A percentile compares a stretch with the other conserved stretches of the same genome.
Evolutionary conservation across 148 eudicot genomes (phyloP).

Genomic region (Arctostaphylos glauca): DNA sequence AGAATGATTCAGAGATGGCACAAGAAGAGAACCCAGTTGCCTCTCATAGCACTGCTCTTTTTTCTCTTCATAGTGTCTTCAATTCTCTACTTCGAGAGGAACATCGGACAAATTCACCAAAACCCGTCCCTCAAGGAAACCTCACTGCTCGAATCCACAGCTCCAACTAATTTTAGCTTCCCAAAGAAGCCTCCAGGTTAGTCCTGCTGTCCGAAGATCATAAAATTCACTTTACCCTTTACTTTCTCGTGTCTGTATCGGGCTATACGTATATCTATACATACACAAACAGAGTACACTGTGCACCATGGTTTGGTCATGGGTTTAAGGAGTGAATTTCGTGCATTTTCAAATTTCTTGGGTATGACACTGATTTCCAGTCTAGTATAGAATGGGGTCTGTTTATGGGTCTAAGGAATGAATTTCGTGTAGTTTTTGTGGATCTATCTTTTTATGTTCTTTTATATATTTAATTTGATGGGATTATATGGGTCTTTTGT

Average conservation of each 20-base stretch:
- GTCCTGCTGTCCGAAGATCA: background rate
- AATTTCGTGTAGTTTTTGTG: constrained; percentile 8
- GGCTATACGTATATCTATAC: background rate
- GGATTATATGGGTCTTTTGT: constrained; percentile 9
- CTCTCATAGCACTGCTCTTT: constrained; percentile 47
- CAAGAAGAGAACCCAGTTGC: constrained; percentile 54
- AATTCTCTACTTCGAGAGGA: constrained; percentile 52
- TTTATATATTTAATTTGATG: constrained; percentile 17
- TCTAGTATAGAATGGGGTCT: background rate
- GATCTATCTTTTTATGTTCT: constrained; percentile 5
- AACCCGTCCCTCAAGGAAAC: constrained; percentile 16
- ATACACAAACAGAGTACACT: background rate
- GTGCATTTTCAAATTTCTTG: background rate
- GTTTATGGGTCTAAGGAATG: background rate
- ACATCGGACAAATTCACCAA: constrained; percentile 40
- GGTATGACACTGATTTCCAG: background rate
- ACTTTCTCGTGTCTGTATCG: background rate
- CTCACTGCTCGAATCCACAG: constrained; percentile 19
- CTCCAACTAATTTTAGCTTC: constrained; percentile 17
- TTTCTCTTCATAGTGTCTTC: constrained; percentile 50
- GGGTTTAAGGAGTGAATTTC: background rate
- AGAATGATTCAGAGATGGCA: constrained; percentile 51
- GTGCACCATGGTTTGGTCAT: background rate
- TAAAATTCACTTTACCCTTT: background rate
- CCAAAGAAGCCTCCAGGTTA: constrained; percentile 37